Evolutionary conservation across 768 basidiomycete genomes (phyloP), one percentile per base, ranked within the genome.

Genomic region (Lepiota brunneoincarnata): DNA sequence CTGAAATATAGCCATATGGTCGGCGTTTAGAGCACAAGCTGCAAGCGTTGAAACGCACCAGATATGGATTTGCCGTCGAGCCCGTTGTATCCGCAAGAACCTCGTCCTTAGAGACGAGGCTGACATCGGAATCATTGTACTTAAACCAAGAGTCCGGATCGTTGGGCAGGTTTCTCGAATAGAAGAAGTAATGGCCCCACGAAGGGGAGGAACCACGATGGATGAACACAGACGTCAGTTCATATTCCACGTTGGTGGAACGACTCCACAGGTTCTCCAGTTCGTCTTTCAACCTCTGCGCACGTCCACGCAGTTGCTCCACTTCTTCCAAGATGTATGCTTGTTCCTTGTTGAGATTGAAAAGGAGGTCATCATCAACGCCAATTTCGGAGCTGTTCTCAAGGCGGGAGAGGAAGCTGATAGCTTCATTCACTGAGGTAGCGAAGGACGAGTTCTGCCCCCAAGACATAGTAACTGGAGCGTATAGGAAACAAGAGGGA

Each of bases 171-270:
- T 93, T 80, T 37, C 93, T 81, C 51, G 94, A 91, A 68, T 96
- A 97, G 70, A 98, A 92, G 77, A 93, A 98, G 69, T 97, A 97
- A 66, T 97, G 95, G 2, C 93, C 93, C 72, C 84, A 93, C 6
- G 88, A 89, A 1, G 91, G 86, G 15, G 86, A 89, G 50, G 86
- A 80, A 44, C 94, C 95, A 24, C 95, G 87, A 68, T 98, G 95
- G 56, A 98, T 89, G 75, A 93, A 98, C 17, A 98, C 96, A 9
- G 92, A 91, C 0, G 91, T 93, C 40, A 98, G 79, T 64, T 97
- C 92, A 66, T 97, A 98, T 26, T 86, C 85, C 6, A 82, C 83
- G 26, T 77, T 70, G 14, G 67, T 77, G 40, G 83, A 83, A 58
- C 85, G 81, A 41, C 71, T 71, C 95, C 95, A 98, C 0, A 93